Evolutionary conservation across 2,329 filamentous ascomycete genomes (phyloP), one percentile per base, ranked within the genome.

Genomic region (Penicillium sp.): DNA sequence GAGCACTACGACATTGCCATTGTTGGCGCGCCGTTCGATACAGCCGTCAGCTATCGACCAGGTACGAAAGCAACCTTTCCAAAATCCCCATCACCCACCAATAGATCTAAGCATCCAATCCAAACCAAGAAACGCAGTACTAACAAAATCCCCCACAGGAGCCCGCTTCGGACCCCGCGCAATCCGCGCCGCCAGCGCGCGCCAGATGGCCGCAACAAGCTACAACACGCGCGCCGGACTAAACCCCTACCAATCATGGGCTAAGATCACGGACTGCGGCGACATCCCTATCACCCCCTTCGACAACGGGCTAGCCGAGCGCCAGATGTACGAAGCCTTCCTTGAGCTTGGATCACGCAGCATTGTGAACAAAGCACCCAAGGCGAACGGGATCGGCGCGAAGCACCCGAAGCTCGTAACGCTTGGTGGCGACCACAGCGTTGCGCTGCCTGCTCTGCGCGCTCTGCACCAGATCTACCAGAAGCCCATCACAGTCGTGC

Each of bases 231-330:
- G 91, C 23, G 91, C 91, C 1, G 83, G 82, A 39, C 83, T 96
- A 64, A 97, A 96, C 74, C 91, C 93, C 0, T 96, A 94, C 77
- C 79, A 80, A 41, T 88, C 83, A 54, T 93, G 89, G 89, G 89
- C 90, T 0, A 86, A 79, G 39, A 85, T 96, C 58, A 80, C 93
- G 50, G 93, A 97, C 79, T 97, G 93, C 73, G 93, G 93, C 47
- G 93, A 96, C 72, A 91, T 96, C 55, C 91, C 93, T 29, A 82
- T 96, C 64, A 90, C 89, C 0, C 92, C 92, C 0, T 88, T 96
- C 66, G 91, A 96, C 78, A 96, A 96, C 72, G 85, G 81, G 1
- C 80, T 96, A 17, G 93, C 93, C 0, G 79, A 93, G 53, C 80
- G 82, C 44, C 93, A 96, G 76, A 96, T 96, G 91, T 90, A 85